phyloP scores from a whole-genome alignment of 2,329 filamentous ascomycete species.

The Seiridium cupressi region DNA sequence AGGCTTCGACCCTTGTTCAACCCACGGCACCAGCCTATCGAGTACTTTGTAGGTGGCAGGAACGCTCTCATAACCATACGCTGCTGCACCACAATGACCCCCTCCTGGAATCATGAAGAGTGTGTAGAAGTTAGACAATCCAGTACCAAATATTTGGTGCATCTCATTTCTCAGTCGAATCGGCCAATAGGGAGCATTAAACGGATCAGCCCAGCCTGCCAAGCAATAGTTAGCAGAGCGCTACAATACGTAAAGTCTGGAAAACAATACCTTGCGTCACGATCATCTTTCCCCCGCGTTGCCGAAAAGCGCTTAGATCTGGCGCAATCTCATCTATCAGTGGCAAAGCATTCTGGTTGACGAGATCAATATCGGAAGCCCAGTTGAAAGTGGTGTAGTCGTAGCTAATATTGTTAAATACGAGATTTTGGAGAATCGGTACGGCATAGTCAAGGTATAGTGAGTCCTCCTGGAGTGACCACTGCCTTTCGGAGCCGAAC shows the following conservation, averaged over 20 bases:
- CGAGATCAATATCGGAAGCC: conserved; percentile 28
- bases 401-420: conserved; percentile 34
- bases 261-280: conserved; percentile 26
- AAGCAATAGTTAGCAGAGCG: too few species aligned
- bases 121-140: conserved; percentile 29
- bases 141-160: conserved; percentile 13
- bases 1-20: conserved; percentile 28
- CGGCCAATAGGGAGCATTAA: conserved; percentile 33
- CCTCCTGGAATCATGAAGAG: conserved; percentile 37
- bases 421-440: conserved; percentile 39
- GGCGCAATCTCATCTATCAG: conserved; percentile 35
- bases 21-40: conserved; percentile 30
- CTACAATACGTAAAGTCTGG: too few species aligned
- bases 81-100: conserved; percentile 34
- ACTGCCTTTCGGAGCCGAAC: conserved; percentile 35
- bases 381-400: conserved; percentile 33
- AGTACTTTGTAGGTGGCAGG: conserved; percentile 31
- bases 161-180: conserved; percentile 30
- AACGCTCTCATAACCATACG: conserved; percentile 25
- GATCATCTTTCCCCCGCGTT: conserved; percentile 33
- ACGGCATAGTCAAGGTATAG: conserved; percentile 32
- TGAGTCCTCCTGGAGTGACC: conserved; percentile 31
- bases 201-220: conserved; percentile 31
- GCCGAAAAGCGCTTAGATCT: conserved; percentile 26
- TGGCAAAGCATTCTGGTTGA: conserved; percentile 29